A percentile compares a stretch with the other conserved stretches of the same genome.
Conservation (phyloP, 208 protist genomes). For the Crithidia fasciculata region DNA sequence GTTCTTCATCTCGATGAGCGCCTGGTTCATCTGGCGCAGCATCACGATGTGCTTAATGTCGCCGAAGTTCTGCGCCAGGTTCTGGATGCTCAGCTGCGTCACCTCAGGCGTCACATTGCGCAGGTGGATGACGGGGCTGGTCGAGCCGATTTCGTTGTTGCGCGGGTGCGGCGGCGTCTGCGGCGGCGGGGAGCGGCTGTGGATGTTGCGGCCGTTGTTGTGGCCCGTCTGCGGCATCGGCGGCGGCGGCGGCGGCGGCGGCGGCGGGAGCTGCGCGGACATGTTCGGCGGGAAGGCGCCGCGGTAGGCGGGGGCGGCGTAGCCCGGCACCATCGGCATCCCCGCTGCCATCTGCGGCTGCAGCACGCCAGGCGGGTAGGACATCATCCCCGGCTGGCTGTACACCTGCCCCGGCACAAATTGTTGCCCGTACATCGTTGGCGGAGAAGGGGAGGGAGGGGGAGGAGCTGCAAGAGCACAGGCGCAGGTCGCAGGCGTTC, state of each 20-base stretch:
- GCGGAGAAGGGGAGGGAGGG: neutral
- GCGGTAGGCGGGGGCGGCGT: conserved; percentile 40
- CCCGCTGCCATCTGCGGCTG: conserved; percentile 41
- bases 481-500: too few species aligned
- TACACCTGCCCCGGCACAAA: conserved; percentile 76
- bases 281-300: conserved; percentile 38
- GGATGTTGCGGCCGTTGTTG: conserved; percentile 13
- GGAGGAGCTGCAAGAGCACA: neutral
- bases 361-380: conserved; percentile 48
- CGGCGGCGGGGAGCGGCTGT: conserved; percentile 4
- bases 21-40: conserved; percentile 94
- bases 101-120: conserved; percentile 92
- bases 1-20: conserved; percentile 92
- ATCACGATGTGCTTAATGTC: conserved; percentile 93
- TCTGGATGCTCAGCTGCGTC: conserved; percentile 91
- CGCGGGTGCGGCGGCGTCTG: conserved; percentile 41
- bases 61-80: conserved; percentile 86
- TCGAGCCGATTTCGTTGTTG: conserved; percentile 90
- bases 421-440: conserved; percentile 76
- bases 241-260: conserved; percentile 17
- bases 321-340: conserved; percentile 55
- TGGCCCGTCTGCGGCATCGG: conserved; percentile 19
- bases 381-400: conserved; percentile 73
- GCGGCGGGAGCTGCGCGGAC: conserved; percentile 19
- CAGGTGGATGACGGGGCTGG: conserved; percentile 89